These are phyloP conservation scores for Plasmodium fragile DNA, from an alignment of 169 alveolate species.

Conservation along the genomic window DNA sequence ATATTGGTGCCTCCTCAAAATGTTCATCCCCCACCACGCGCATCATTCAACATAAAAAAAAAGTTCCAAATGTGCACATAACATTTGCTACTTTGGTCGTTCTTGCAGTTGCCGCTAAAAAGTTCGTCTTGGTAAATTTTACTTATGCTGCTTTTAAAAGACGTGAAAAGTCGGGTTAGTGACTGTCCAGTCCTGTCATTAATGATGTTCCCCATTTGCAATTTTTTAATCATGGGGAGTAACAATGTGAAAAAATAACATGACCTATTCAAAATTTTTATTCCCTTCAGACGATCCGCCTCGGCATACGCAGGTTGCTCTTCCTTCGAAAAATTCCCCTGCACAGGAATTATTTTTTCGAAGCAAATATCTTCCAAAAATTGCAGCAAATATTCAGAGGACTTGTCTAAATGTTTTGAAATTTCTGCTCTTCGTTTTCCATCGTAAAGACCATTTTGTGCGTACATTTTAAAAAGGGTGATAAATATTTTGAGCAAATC, in stretches of 20 bases:
- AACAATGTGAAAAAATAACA: conserved; percentile 35
- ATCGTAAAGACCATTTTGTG: conserved; percentile 2
- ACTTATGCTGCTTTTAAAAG: conserved; percentile 8
- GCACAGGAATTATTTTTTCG: background rate
- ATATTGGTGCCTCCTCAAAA: background rate
- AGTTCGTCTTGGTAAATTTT: conserved; percentile 20
- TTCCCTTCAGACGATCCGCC: background rate
- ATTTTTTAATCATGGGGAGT: conserved; percentile 12
- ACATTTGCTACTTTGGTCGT: conserved; percentile 1
- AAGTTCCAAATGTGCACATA: conserved; percentile 15
- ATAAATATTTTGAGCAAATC: conserved; percentile 42
- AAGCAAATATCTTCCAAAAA: conserved; percentile 52
- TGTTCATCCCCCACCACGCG: background rate
- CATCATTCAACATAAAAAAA: background rate
- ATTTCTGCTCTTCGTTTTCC: conserved; percentile 3
- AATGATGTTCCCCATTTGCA: conserved; percentile 2
- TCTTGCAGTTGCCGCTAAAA: background rate
- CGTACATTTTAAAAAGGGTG: conserved; percentile 17
- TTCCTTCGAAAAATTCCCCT: background rate
- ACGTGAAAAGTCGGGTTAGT: background rate
- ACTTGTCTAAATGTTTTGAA: conserved; percentile 7
- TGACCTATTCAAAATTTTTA: conserved; percentile 37
- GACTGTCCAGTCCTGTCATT: background rate
- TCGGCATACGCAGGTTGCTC: background rate
- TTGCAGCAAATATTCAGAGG: background rate